Evolutionary conservation across 495 filamentous ascomycete species (phyloP).

Genomic region (Amniculicola lignicola): DNA sequence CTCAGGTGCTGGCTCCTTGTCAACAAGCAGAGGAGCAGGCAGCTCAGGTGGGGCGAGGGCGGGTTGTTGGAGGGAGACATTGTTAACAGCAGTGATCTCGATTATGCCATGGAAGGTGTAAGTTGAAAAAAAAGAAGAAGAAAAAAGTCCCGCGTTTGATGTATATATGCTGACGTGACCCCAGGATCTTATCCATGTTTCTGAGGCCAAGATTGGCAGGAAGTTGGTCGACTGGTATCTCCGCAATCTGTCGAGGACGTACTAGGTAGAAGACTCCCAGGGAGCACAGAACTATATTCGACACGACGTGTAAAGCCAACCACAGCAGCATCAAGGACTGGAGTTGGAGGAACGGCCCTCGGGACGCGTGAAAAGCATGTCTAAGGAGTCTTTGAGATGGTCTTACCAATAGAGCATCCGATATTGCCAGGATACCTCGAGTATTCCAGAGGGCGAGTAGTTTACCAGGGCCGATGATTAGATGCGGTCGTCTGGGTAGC

Average conservation of each 20-base stretch:
- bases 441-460: not conserved
- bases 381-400: not conserved
- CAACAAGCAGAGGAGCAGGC: conserved; percentile 96
- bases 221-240: conserved; percentile 99
- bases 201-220: conserved; percentile 94
- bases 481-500: not conserved
- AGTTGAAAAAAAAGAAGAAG: no score
- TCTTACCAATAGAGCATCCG: not conserved
- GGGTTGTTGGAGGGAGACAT: conserved; percentile 87
- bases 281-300: no score
- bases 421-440: not conserved
- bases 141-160: no score
- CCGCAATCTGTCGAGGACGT: conserved; percentile 89
- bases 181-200: conserved; percentile 92
- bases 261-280: conserved; percentile 46
- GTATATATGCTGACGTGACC: conserved; percentile 15
- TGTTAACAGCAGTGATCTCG: conserved; percentile 84
- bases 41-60: conserved; percentile 90
- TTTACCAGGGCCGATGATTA: not conserved
- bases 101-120: conserved; percentile 93
- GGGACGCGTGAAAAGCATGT: conserved; percentile 22
- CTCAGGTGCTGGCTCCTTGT: conserved; percentile 86
- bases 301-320: no score
- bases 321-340: conserved; percentile 20
- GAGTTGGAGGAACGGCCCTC: conserved; percentile 6